Evolutionary conservation across 2,329 filamentous ascomycete genomes (phyloP).

Genomic region (Bipolaris sorokiniana): DNA sequence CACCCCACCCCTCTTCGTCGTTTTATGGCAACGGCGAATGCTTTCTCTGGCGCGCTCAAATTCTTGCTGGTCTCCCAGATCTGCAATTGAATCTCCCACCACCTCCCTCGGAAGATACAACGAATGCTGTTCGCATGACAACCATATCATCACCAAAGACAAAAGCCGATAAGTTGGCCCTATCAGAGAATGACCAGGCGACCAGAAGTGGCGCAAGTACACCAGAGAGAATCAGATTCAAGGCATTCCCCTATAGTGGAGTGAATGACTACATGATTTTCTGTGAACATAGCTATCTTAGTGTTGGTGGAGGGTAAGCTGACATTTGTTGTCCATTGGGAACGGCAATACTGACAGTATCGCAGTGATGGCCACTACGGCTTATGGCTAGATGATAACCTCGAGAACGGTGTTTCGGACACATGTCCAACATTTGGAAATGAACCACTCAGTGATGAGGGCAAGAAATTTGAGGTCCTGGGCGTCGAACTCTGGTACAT

Average conservation of each 20-base stretch:
- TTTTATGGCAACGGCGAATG: slow-evolving; percentile 98
- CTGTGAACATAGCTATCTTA: slow-evolving; percentile 84
- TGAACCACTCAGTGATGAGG: slow-evolving; percentile 89
- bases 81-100: slow-evolving; percentile 65
- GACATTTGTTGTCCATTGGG: background rate
- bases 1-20: slow-evolving; percentile 77
- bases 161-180: slow-evolving; percentile 34
- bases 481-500: slow-evolving; percentile 95
- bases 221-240: slow-evolving; percentile 85
- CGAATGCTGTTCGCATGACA: slow-evolving; percentile 65
- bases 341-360: slow-evolving; percentile 7
- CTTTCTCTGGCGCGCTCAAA: slow-evolving; percentile 82
- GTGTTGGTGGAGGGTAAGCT: slow-evolving; percentile 76
- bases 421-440: slow-evolving; percentile 93
- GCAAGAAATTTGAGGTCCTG: slow-evolving; percentile 86
- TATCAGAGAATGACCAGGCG: slow-evolving; percentile 22
- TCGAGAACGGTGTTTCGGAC: slow-evolving; percentile 83
- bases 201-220: slow-evolving; percentile 59
- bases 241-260: slow-evolving; percentile 94
- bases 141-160: slow-evolving; percentile 53
- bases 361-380: slow-evolving; percentile 81
- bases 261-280: slow-evolving; percentile 97
- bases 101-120: slow-evolving; percentile 71
- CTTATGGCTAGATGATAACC: slow-evolving; percentile 86
- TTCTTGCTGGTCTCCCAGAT: slow-evolving; percentile 62